Evolutionary conservation across 345 rosid species (phyloP).

Genomic region (Brassica cretica): DNA sequence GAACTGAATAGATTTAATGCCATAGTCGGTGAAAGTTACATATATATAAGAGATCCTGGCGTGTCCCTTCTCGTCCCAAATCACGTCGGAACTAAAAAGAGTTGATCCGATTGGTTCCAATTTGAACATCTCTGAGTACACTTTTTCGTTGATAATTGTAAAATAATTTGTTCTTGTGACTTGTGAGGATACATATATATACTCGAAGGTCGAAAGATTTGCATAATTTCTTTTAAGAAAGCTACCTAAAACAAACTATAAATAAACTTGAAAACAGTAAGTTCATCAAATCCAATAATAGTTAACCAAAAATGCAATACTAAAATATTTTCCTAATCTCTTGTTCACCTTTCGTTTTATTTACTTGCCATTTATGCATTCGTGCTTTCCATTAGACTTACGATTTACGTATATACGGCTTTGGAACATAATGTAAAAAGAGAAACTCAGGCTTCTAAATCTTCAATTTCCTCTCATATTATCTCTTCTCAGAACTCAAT

Average conservation of each 20-base stretch:
- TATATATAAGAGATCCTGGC: slow-evolving; percentile 9
- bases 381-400: not conserved
- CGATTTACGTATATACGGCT: not conserved
- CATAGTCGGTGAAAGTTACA: not conserved
- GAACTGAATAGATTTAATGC: slow-evolving; percentile 3
- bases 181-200: not conserved
- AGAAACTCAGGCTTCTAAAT: not conserved
- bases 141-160: not conserved
- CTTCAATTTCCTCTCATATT: not conserved
- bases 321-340: not conserved
- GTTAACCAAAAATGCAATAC: not conserved
- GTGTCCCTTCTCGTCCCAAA: slow-evolving; percentile 17
- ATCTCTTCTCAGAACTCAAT: too few species aligned
- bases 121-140: slow-evolving; percentile 1
- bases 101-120: not conserved
- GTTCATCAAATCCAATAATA: not conserved
- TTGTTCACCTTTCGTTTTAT: not conserved
- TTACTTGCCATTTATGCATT: not conserved
- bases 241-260: not conserved
- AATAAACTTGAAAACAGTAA: not conserved
- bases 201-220: not conserved
- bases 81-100: not conserved
- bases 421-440: not conserved
- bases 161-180: not conserved
- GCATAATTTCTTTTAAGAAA: not conserved